Conservation (phyloP, 352 stramenopile genomes). For the Plasmopara viticola region DNA sequence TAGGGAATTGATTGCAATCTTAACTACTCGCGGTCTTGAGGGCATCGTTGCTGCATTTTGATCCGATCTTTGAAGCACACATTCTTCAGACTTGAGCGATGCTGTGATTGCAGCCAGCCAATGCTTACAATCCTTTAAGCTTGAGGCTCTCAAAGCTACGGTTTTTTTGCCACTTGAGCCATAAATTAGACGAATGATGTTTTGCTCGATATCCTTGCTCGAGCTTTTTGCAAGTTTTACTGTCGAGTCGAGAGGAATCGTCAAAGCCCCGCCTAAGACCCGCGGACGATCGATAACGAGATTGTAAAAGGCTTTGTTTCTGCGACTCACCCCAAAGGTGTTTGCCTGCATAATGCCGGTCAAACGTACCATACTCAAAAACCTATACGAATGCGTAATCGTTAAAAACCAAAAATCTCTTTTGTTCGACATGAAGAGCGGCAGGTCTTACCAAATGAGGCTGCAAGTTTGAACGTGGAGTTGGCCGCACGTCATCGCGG, state of each 20-base stretch:
- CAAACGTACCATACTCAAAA: constrained; percentile 17
- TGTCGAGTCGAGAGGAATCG: constrained; percentile 16
- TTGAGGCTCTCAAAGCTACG: constrained; percentile 11
- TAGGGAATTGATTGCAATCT: not conserved
- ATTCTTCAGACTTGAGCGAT: not conserved
- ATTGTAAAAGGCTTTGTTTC: constrained; percentile 4
- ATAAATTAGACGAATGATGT: constrained; percentile 18
- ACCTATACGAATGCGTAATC: constrained; percentile 7
- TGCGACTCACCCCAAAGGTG: not conserved
- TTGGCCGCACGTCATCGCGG: constrained; percentile 13
- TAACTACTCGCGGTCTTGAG: not conserved
- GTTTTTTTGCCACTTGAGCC: constrained; percentile 6
- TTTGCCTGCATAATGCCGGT: constrained; percentile 5
- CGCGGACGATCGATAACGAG: constrained; percentile 20
- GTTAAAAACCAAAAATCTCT: too few species aligned
- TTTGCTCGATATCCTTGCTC: constrained; percentile 4
- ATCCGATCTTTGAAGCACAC: not conserved
- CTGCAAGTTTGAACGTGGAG: constrained; percentile 16
- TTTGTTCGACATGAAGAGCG: too few species aligned
- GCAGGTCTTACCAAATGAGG: constrained; percentile 14
- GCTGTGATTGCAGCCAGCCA: constrained; percentile 11
- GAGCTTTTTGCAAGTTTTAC: constrained; percentile 5
- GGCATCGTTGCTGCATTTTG: not conserved
- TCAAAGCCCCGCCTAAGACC: constrained; percentile 16
- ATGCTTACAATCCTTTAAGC: constrained; percentile 3